phyloP scores from a whole-genome alignment of 1,284 basidiomycete species.

The Pseudozyma pruni region DNA sequence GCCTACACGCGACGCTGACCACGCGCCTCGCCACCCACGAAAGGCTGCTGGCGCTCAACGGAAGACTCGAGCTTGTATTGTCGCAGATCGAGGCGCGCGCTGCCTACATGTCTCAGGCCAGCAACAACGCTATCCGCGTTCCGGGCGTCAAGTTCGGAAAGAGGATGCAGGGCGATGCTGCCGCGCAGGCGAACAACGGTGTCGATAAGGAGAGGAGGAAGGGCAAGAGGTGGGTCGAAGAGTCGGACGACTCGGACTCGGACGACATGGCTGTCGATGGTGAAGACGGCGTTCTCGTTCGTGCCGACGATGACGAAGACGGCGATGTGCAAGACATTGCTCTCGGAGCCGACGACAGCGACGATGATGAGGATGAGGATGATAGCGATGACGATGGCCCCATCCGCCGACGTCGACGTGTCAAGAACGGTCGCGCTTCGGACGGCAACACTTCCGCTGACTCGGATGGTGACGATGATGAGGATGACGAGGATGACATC shows the following conservation, averaged over 20 bases:
- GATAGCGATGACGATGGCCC: conserved; percentile 46
- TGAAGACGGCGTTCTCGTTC: conserved; percentile 36
- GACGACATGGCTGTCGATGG: conserved; percentile 49
- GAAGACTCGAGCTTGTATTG: conserved; percentile 90
- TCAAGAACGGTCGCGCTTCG: conserved; percentile 29
- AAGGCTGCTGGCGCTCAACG: conserved; percentile 84
- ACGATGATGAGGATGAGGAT: conserved; percentile 44
- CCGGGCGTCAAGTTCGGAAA: conserved; percentile 59
- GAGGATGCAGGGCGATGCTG: conserved; percentile 29
- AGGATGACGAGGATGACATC: conserved; percentile 24
- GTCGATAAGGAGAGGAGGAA: conserved; percentile 36
- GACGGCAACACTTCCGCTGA: conserved; percentile 49
- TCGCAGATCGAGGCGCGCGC: conserved; percentile 86
- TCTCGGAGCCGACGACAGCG: conserved; percentile 46
- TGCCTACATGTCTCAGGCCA: conserved; percentile 57
- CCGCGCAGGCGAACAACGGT: neutral
- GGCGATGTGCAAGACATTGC: conserved; percentile 58
- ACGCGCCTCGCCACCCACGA: conserved; percentile 84
- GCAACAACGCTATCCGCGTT: conserved; percentile 45
- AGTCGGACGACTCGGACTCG: conserved; percentile 48
- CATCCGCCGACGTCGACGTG: conserved; percentile 25
- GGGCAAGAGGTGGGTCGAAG: conserved; percentile 58
- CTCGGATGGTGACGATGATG: conserved; percentile 40
- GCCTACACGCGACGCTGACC: conserved; percentile 83
- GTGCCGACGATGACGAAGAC: conserved; percentile 47